Evolutionary conservation across 768 basidiomycete genomes (phyloP), one percentile per base, ranked within the genome.

Genomic region (Tylopilus sp.): DNA sequence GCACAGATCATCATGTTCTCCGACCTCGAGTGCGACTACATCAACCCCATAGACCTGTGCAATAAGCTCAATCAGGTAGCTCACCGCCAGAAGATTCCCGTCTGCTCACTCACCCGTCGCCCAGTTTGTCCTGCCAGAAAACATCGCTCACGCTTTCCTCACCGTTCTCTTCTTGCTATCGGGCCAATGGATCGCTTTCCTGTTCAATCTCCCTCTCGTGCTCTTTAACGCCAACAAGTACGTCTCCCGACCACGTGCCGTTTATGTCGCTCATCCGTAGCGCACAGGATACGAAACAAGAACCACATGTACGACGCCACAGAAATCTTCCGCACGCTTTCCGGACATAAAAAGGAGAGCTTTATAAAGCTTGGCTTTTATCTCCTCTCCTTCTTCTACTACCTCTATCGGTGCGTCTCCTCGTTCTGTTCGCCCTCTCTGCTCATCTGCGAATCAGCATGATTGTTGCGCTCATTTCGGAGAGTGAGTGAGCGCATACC

Each of bases 21-120:
- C 40, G 97, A 98, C 76, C 77, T 98, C 68, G 96, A 98, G 76
- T 97, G 93, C 79, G 94, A 97, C 81, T 98, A 98, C 76, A 96
- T 98, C 79, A 99, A 99, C 74, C 97, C 97, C 48, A 99, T 99
- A 83, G 97, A 99, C 73, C 86, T 98, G 34, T 98, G 97, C 76
- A 98, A 98, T 76, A 98, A 97, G 78, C 86, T 98, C 64, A 98
- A 98, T 70, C 91, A 94, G 74, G 96, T 96, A 59, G 42, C 79
- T 73, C 6, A 12, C 37, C 16, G 36, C 24, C 13, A 28, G 40
- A 22, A 52, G 6, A 1, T 2, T 22, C 26, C 14, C 43, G 16
- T 28, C 12, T 28, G 37, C 52, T 54, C 57, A 48, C 30, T n/a
- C n/a, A n/a, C 28, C 16, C 21, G 31, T 44, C 25, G 5, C 48